phyloP scores from a whole-genome alignment of 106 monocot genomes.

The Dioscorea zingiberensis region DNA sequence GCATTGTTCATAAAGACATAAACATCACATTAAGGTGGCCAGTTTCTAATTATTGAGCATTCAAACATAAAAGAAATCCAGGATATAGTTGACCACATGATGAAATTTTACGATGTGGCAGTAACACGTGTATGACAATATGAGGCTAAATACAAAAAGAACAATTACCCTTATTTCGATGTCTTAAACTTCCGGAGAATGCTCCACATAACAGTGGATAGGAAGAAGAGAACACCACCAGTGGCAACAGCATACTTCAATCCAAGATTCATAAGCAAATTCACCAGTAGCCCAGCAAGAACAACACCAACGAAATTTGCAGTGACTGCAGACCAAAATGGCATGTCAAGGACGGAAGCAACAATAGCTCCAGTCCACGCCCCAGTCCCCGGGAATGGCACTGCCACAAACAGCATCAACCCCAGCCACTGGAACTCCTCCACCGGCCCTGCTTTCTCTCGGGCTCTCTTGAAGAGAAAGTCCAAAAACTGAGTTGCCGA shows the following conservation, averaged over 20 bases:
- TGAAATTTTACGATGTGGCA: neutral
- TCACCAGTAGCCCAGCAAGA: slow-evolving; percentile 86
- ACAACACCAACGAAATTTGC: slow-evolving; percentile 91
- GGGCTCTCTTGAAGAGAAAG: slow-evolving; percentile 59
- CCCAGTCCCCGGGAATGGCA: slow-evolving; percentile 93
- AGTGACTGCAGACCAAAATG: slow-evolving; percentile 77
- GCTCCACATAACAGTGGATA: slow-evolving; percentile 82
- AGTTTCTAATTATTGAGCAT: no score
- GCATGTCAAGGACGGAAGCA: slow-evolving; percentile 80
- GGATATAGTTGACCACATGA: no score
- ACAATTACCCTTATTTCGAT: slow-evolving; percentile 19
- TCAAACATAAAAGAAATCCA: no score
- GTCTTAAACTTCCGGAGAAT: slow-evolving; percentile 50
- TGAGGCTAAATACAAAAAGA: neutral
- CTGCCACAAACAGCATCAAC: slow-evolving; percentile 91
- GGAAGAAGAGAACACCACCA: slow-evolving; percentile 59
- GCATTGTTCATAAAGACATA: no score
- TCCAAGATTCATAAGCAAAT: slow-evolving; percentile 87
- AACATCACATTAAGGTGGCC: no score
- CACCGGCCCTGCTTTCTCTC: slow-evolving; percentile 83
- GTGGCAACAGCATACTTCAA: slow-evolving; percentile 62
- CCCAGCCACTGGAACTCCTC: slow-evolving; percentile 96
- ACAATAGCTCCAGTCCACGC: slow-evolving; percentile 92
- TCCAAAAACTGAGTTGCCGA: slow-evolving; percentile 45
- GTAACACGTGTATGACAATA: no score